phyloP scores from a whole-genome alignment of 495 filamentous ascomycete genomes.

The Neurospora sp. region DNA sequence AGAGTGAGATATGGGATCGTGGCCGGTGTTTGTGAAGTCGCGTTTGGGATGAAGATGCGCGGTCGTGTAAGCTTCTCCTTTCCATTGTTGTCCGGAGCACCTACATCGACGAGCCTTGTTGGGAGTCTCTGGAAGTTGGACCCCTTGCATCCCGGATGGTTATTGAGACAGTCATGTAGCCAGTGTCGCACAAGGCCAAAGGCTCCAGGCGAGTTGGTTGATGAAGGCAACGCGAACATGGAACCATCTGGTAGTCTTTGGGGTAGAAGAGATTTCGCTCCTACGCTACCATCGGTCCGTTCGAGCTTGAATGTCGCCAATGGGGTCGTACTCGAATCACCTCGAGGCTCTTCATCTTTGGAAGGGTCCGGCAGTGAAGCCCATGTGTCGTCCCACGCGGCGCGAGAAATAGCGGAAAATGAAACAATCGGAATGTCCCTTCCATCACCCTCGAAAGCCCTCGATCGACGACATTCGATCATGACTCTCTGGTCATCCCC shows the following conservation, averaged over 20 bases:
- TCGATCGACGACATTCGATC: neutral
- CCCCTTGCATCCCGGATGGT: neutral
- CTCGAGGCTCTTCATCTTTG: neutral
- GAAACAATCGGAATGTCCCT: neutral
- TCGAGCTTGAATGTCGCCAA: neutral
- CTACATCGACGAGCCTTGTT: neutral
- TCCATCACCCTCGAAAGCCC: neutral
- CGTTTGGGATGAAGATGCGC: neutral
- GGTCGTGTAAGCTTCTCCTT: neutral
- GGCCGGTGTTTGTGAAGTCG: neutral
- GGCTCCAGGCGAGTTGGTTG: neutral
- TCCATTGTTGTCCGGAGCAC: neutral
- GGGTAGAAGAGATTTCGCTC: neutral
- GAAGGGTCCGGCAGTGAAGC: neutral
- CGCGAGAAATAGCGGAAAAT: neutral
- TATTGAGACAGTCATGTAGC: neutral
- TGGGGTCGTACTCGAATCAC: neutral
- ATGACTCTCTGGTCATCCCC: neutral
- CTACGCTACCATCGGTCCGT: neutral
- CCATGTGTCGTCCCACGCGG: neutral
- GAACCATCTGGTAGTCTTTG: neutral
- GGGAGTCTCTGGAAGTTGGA: neutral
- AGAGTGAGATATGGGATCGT: slow-evolving; percentile 37
- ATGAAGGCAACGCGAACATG: neutral
- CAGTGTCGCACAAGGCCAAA: neutral